Conservation (phyloP, 257 asterid species). For the Leonotis leonurus region DNA sequence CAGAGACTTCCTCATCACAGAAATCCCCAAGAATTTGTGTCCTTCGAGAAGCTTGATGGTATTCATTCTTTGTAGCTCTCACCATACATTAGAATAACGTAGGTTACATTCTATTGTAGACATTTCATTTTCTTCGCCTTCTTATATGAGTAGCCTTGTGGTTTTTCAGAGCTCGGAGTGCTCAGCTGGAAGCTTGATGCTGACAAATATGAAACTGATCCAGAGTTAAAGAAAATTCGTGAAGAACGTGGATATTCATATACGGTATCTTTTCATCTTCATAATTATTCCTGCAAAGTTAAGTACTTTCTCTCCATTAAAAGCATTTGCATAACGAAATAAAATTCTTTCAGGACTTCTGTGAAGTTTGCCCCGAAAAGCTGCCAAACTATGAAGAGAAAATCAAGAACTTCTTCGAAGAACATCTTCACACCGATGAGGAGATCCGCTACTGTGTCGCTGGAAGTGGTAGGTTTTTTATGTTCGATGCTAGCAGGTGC, state of each 20-base stretch:
- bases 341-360: slow-evolving; percentile 54
- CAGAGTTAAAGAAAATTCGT: slow-evolving; percentile 78
- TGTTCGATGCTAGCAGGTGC: neutral
- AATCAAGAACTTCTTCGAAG: slow-evolving; percentile 75
- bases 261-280: slow-evolving; percentile 39
- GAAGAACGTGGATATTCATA: slow-evolving; percentile 80
- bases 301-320: neutral
- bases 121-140: neutral
- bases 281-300: neutral
- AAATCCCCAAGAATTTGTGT: slow-evolving; percentile 67
- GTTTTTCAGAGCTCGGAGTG: slow-evolving; percentile 72
- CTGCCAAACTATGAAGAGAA: slow-evolving; percentile 81
- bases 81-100: no score
- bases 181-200: slow-evolving; percentile 94
- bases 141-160: slow-evolving; percentile 6
- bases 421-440: slow-evolving; percentile 94
- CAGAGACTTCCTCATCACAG: slow-evolving; percentile 95
- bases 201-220: slow-evolving; percentile 84
- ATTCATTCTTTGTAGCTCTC: slow-evolving; percentile 1
- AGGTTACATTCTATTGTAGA: no score
- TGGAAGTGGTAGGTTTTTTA: slow-evolving; percentile 67
- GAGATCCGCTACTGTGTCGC: slow-evolving; percentile 93
- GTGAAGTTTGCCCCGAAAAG: slow-evolving; percentile 87
- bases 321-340: neutral
- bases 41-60: slow-evolving; percentile 88